phyloP scores from a whole-genome alignment of 2,329 filamentous ascomycete genomes.

The Colletotrichum lindemuthianum region DNA sequence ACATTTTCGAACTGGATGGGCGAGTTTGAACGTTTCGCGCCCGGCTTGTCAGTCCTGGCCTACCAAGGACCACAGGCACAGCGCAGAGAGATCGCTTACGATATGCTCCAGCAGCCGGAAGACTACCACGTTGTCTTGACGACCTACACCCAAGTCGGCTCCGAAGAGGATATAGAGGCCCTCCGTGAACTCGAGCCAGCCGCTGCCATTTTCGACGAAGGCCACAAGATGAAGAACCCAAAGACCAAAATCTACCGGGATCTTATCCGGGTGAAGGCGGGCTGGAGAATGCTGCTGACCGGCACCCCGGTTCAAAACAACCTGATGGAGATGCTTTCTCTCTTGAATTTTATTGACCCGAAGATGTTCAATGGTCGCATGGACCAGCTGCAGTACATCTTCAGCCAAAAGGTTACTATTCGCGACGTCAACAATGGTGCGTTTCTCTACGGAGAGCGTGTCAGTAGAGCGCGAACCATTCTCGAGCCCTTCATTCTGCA shows the following conservation, averaged over 20 bases:
- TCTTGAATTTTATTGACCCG: slow-evolving; percentile 95
- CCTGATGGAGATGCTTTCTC: slow-evolving; percentile 86
- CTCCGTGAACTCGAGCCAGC: slow-evolving; percentile 61
- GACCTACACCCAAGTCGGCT: slow-evolving; percentile 68
- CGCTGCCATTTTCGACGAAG: slow-evolving; percentile 87
- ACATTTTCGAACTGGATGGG: slow-evolving; percentile 96
- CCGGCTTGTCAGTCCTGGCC: slow-evolving; percentile 77
- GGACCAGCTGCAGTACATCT: slow-evolving; percentile 85
- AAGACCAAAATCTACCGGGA: slow-evolving; percentile 84
- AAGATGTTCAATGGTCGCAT: slow-evolving; percentile 80
- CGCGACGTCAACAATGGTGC: slow-evolving; percentile 83
- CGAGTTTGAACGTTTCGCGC: slow-evolving; percentile 90
- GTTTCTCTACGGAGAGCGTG: slow-evolving; percentile 86
- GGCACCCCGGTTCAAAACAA: slow-evolving; percentile 97
- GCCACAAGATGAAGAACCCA: slow-evolving; percentile 91
- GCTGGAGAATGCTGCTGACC: slow-evolving; percentile 87
- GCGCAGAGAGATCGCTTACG: slow-evolving; percentile 73
- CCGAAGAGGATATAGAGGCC: slow-evolving; percentile 59
- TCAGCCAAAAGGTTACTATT: slow-evolving; percentile 90
- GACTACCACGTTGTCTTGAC: slow-evolving; percentile 72
- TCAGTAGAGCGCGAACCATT: slow-evolving; percentile 88
- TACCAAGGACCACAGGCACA: slow-evolving; percentile 73
- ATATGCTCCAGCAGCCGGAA: slow-evolving; percentile 71
- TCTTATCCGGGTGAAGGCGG: slow-evolving; percentile 78
- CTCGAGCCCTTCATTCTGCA: slow-evolving; percentile 95